These are phyloP conservation scores for Cercospora beticola DNA, from an alignment of 2,329 filamentous ascomycete genomes.

Conservation along the genomic window DNA sequence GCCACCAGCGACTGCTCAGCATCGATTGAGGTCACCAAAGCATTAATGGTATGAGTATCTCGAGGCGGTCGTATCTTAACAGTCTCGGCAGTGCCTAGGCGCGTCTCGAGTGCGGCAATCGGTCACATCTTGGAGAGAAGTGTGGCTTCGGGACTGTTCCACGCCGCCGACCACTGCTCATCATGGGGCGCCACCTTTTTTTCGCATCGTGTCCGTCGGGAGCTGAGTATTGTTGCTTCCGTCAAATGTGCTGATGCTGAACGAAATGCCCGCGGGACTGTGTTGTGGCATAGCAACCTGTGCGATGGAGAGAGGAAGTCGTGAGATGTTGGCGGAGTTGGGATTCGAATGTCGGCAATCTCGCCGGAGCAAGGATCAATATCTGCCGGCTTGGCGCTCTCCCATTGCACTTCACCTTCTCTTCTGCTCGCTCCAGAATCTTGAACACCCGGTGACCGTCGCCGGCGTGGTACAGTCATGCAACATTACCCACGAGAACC, in stretches of 20 bases:
- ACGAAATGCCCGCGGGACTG: background rate
- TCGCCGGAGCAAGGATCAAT: background rate
- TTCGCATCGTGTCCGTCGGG: background rate
- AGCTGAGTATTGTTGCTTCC: too few species aligned
- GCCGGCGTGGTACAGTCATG: background rate
- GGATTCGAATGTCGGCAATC: background rate
- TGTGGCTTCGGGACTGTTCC: background rate
- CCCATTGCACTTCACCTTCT: background rate
- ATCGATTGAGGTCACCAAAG: too few species aligned
- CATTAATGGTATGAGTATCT: too few species aligned
- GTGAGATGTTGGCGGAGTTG: background rate
- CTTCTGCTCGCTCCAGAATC: background rate
- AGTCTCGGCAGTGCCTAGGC: too few species aligned
- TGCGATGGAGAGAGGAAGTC: background rate
- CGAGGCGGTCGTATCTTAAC: too few species aligned
- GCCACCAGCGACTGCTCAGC: too few species aligned
- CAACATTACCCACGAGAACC: background rate
- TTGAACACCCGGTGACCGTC: background rate
- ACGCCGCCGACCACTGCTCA: background rate
- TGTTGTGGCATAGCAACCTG: background rate
- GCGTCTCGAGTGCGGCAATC: too few species aligned
- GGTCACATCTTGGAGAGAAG: too few species aligned
- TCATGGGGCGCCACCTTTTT: background rate
- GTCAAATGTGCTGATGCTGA: background rate
- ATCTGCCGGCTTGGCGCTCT: background rate